These are phyloP conservation scores for Anisodus acutangulus DNA, from an alignment of 257 asterid genomes.

Conservation along the genomic window DNA sequence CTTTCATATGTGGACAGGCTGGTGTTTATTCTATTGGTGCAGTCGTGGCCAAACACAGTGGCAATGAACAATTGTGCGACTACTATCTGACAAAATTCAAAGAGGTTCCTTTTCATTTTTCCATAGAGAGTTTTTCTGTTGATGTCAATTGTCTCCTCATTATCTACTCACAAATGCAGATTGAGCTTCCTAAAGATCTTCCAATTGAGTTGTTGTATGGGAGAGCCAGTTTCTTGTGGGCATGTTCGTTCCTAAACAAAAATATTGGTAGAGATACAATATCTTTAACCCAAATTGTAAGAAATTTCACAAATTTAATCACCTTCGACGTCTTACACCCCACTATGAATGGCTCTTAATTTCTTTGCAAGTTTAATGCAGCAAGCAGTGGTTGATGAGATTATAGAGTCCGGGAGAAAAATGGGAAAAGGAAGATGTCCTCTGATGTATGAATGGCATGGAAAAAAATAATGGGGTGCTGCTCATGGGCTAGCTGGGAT, in stretches of 20 bases:
- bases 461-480: slow-evolving; percentile 83
- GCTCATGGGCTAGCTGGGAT: slow-evolving; percentile 92
- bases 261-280: slow-evolving; percentile 57
- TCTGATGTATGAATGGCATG: slow-evolving; percentile 86
- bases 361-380: slow-evolving; percentile 31
- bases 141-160: background rate
- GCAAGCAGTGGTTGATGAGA: slow-evolving; percentile 61
- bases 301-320: slow-evolving; percentile 3
- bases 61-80: slow-evolving; percentile 55
- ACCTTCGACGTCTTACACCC: slow-evolving; percentile 27
- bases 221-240: slow-evolving; percentile 84
- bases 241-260: slow-evolving; percentile 71
- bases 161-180: slow-evolving; percentile 41
- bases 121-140: background rate
- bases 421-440: slow-evolving; percentile 62
- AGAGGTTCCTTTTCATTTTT: slow-evolving; percentile 46
- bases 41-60: slow-evolving; percentile 64
- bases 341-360: slow-evolving; percentile 29
- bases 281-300: slow-evolving; percentile 62
- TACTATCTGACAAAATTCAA: slow-evolving; percentile 55
- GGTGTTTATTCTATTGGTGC: slow-evolving; percentile 88
- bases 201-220: slow-evolving; percentile 76
- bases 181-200: slow-evolving; percentile 62
- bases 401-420: slow-evolving; percentile 62
- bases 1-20: slow-evolving; percentile 75